Percentiles rank a stretch among this genome's conserved stretches.
These are phyloP conservation scores for Tetracladium setigerum DNA, from an alignment of 495 filamentous ascomycete genomes.

Conservation along the genomic window DNA sequence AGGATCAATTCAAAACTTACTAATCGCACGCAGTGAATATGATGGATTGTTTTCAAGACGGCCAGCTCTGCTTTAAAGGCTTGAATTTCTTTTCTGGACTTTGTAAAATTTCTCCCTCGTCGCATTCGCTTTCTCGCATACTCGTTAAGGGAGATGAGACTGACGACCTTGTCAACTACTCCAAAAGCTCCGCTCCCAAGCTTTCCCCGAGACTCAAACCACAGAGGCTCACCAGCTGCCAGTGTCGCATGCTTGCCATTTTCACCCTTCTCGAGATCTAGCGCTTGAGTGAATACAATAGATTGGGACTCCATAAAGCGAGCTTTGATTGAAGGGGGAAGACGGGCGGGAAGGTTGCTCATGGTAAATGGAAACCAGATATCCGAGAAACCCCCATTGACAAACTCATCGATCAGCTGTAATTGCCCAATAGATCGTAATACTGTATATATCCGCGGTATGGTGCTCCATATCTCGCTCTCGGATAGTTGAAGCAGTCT, in stretches of 20 bases:
- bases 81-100: constrained; percentile 2
- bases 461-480: background rate
- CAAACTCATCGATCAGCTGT: constrained; percentile 2
- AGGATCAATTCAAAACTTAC: no score
- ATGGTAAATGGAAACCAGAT: constrained; percentile 4
- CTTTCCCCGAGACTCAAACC: constrained; percentile 2
- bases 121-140: constrained; percentile 5
- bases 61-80: constrained; percentile 9
- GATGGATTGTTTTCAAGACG: constrained; percentile 9
- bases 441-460: constrained; percentile 10
- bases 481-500: background rate
- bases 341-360: background rate
- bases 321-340: background rate
- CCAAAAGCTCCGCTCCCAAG: constrained; percentile 8
- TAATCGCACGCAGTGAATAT: constrained; percentile 12
- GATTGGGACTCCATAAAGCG: constrained; percentile 3
- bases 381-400: constrained; percentile 4
- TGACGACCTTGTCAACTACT: constrained; percentile 8
- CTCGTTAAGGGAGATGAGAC: constrained; percentile 1
- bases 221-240: background rate
- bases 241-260: constrained; percentile 3
- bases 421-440: constrained; percentile 8
- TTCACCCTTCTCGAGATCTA: constrained; percentile 9
- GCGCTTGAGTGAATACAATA: constrained; percentile 3
- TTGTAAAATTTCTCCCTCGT: background rate